These are phyloP conservation scores for Kalmanozyma brasiliensis DNA, from an alignment of 1,284 basidiomycete species.

Conservation along the genomic window DNA sequence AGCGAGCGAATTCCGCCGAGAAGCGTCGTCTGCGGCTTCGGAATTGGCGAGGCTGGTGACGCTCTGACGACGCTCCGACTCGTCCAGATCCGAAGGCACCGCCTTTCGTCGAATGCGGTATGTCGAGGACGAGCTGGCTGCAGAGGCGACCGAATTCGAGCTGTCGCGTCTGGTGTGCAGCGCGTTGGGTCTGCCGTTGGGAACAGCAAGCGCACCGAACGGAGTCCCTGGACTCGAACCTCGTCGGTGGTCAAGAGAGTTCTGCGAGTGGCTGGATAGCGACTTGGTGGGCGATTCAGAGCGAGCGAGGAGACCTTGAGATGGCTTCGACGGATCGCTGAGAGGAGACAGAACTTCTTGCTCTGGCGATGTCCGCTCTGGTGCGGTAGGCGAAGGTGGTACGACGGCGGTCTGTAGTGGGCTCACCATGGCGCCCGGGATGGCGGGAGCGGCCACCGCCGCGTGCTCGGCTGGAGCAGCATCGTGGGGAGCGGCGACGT, in stretches of 20 bases:
- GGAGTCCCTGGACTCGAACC: conserved; percentile 15
- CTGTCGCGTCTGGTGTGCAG: conserved; percentile 22
- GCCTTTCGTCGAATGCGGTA: conserved; percentile 45
- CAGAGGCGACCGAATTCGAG: conserved; percentile 28
- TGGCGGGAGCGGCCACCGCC: conserved; percentile 20
- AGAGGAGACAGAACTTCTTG: conserved; percentile 14
- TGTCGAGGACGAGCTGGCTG: conserved; percentile 40
- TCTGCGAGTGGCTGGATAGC: conserved; percentile 1
- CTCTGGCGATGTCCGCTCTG: conserved; percentile 3
- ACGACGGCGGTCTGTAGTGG: conserved; percentile 14
- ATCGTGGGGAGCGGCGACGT: background rate
- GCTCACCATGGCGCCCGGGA: conserved; percentile 5
- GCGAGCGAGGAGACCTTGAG: conserved; percentile 5
- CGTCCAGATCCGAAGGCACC: conserved; percentile 34
- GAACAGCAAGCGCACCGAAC: conserved; percentile 21
- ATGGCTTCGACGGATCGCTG: conserved; percentile 16
- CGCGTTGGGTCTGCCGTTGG: conserved; percentile 10
- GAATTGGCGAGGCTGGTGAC: conserved; percentile 4
- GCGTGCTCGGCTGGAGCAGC: conserved; percentile 2
- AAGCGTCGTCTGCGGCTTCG: conserved; percentile 4
- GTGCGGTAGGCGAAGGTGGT: conserved; percentile 21
- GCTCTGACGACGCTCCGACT: conserved; percentile 18
- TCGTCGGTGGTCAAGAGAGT: conserved; percentile 8
- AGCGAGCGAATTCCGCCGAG: conserved; percentile 13
- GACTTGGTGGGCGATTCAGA: conserved; percentile 6